Conservation (phyloP, 768 basidiomycete species). For the Terana coerulea region DNA sequence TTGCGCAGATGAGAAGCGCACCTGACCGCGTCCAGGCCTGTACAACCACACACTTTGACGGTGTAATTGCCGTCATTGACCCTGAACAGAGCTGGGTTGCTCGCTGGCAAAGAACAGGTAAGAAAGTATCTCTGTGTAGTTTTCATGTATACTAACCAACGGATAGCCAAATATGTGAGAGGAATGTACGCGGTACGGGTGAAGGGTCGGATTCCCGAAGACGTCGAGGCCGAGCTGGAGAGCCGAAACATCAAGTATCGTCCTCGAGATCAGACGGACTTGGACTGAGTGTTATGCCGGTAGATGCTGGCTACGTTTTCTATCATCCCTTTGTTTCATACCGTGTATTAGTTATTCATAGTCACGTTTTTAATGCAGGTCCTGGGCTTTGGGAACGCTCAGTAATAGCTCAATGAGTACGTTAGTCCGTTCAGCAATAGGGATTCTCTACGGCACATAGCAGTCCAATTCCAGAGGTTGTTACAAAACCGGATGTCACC, state of each 20-base stretch:
- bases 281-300: slow-evolving; percentile 43
- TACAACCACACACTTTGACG: slow-evolving; percentile 92
- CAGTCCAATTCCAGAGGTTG: too few relatives aligned
- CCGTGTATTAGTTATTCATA: too few relatives aligned
- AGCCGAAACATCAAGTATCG: slow-evolving; percentile 77
- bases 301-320: too few relatives aligned
- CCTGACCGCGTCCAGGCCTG: slow-evolving; percentile 80
- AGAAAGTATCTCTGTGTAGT: slow-evolving; percentile 26
- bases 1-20: slow-evolving; percentile 81
- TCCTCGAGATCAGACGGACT: slow-evolving; percentile 77
- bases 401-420: too few relatives aligned
- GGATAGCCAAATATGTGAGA: slow-evolving; percentile 78
- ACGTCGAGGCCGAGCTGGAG: slow-evolving; percentile 79
- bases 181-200: slow-evolving; percentile 95
- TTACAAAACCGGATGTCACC: too few relatives aligned
- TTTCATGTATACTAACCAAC: neutral
- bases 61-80: slow-evolving; percentile 82
- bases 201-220: slow-evolving; percentile 79
- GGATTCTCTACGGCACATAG: too few relatives aligned
- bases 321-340: too few relatives aligned
- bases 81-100: slow-evolving; percentile 93
- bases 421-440: too few relatives aligned
- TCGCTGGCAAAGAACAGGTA: slow-evolving; percentile 92
- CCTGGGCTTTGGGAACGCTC: too few relatives aligned
- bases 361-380: too few relatives aligned